Conservation (phyloP, 129 eudicot genomes). For the Lonicera japonica region DNA sequence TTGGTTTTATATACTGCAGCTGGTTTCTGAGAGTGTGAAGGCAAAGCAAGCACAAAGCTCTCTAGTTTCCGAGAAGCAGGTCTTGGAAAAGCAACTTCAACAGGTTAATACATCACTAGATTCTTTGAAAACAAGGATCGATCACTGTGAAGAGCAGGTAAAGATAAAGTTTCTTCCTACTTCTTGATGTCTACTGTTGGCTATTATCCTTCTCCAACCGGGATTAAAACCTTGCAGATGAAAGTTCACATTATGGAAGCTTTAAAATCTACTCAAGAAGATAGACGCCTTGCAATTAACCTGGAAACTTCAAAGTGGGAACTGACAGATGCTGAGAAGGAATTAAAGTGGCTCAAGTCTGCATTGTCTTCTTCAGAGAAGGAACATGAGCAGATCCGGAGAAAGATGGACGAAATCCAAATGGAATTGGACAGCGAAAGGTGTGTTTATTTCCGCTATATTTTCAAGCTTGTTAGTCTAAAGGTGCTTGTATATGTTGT, state of each 20-base stretch:
- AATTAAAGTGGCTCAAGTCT: conserved; percentile 78
- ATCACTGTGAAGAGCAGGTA: conserved; percentile 77
- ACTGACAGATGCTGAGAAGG: conserved; percentile 80
- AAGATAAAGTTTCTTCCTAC: not conserved
- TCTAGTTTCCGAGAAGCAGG: conserved; percentile 66
- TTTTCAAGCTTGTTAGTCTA: no score
- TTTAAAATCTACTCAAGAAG: conserved; percentile 65
- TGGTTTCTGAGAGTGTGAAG: conserved; percentile 97
- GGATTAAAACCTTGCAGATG: conserved; percentile 49
- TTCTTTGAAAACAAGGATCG: conserved; percentile 54
- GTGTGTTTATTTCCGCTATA: conserved; percentile 21
- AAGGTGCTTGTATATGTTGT: no score
- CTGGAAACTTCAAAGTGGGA: conserved; percentile 82
- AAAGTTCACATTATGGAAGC: conserved; percentile 57
- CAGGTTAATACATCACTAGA: conserved; percentile 53
- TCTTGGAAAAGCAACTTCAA: conserved; percentile 55
- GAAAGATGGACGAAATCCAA: conserved; percentile 64
- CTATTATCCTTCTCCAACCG: not conserved
- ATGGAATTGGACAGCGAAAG: conserved; percentile 70
- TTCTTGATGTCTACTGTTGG: not conserved
- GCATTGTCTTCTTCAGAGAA: conserved; percentile 72
- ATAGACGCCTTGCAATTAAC: conserved; percentile 53
- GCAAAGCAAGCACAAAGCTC: conserved; percentile 66
- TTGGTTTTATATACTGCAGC: conserved; percentile 33
- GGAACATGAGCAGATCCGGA: conserved; percentile 69